Evolutionary conservation across 305 asterid species (phyloP), one percentile per base, ranked within the genome.

Genomic region (Fraxinus ornus): DNA sequence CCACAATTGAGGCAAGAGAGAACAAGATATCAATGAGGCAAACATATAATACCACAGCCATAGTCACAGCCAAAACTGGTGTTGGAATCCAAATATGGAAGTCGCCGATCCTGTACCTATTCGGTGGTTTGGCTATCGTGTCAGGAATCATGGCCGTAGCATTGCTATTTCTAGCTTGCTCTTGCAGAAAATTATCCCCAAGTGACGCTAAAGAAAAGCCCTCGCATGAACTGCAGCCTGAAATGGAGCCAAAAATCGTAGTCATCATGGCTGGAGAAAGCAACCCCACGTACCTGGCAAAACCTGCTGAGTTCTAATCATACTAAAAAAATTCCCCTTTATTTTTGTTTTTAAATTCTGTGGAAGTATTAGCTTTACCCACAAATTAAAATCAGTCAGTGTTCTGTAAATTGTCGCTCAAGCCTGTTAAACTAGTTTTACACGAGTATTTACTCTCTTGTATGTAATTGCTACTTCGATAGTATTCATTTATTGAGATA

Each of bases 181-280:
- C 80, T 8, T 44, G 76, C 64, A 60, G 41, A 30, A 79, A 73
- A 57, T 7, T 39, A 17, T 24, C 79, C 30, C 5, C 2, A 17
- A 55, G 76, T 2, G 81, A 78, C 17, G 49, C 68, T 17, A 26
- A 78, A 57, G 74, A 78, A 32, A 83, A 79, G 12, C 44, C 57
- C 5, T 26, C 5, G 3, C 62, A 57, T n/a, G 71, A 49, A 68
- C 26, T 80, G 75, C 60, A 24, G 72, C 83, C 79, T 60, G 84
- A 81, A 60, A 75, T 24, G 84, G 80, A 75, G 49, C 80, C 80
- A 17, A 57, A 75, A 81, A 33, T 72, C 24, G 76, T 81, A 39
- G 84, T 81, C 26, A 81, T 81, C 28, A 81, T 81, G 84, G 84
- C 80, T 3, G 84, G 84, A 17, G 80, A 74, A 41, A 41, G 52